phyloP scores from a whole-genome alignment of 2,329 filamentous ascomycete species.

The Drechslera avenae region DNA sequence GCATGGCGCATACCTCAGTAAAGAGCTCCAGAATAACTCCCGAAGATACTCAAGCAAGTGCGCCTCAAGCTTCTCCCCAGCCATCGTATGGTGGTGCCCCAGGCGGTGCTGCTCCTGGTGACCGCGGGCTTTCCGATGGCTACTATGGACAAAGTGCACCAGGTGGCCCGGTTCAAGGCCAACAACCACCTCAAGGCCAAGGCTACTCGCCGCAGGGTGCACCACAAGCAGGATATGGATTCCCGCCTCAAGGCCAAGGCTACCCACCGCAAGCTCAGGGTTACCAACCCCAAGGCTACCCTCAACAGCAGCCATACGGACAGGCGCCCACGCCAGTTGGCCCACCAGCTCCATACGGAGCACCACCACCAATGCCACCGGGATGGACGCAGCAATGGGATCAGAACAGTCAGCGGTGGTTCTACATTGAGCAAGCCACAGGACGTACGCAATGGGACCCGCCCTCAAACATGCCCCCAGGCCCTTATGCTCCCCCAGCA shows the following conservation, averaged over 20 bases:
- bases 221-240: too few relatives aligned
- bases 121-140: conserved; percentile 26
- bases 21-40: neutral
- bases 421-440: conserved; percentile 66
- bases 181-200: conserved; percentile 23
- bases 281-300: conserved; percentile 32
- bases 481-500: conserved; percentile 41
- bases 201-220: conserved; percentile 18
- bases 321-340: conserved; percentile 36
- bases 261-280: conserved; percentile 31
- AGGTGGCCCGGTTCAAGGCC: conserved; percentile 4
- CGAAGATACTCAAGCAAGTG: conserved; percentile 10
- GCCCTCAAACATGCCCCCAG: conserved; percentile 50
- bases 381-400: conserved; percentile 71
- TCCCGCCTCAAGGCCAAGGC: conserved; percentile 29
- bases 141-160: conserved; percentile 29
- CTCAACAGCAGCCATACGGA: conserved; percentile 33
- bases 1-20: neutral
- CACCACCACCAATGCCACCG: conserved; percentile 56
- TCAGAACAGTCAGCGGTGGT: conserved; percentile 65
- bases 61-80: neutral
- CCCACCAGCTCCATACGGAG: conserved; percentile 50
- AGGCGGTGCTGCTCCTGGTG: conserved; percentile 23
- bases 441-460: conserved; percentile 69
- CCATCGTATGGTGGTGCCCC: conserved; percentile 11